Conservation (phyloP, 257 asterid species). For the Nicotiana attenuata region DNA sequence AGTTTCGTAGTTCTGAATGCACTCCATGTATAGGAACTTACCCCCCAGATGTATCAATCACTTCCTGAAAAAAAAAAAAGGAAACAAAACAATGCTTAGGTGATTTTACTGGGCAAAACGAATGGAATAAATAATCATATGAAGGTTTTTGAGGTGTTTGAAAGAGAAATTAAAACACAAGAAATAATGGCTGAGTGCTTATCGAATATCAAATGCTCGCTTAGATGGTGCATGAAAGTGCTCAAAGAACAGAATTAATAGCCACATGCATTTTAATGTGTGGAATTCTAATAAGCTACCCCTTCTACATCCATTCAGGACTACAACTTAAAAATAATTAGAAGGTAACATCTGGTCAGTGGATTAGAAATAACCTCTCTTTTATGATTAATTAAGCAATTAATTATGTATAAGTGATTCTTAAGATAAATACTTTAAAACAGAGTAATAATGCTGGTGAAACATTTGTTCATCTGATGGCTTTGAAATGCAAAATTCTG, state of each 20-base stretch:
- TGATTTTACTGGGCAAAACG: not conserved
- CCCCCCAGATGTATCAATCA: constrained; percentile 85
- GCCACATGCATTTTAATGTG: not conserved
- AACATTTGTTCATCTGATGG: not conserved
- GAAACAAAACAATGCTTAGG: not conserved
- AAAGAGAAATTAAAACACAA: not conserved
- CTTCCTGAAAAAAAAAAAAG: constrained; percentile 45
- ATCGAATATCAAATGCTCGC: not conserved
- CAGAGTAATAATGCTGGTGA: not conserved
- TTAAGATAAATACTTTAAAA: not conserved
- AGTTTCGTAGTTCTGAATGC: not conserved
- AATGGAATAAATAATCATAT: not conserved
- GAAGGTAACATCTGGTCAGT: not conserved
- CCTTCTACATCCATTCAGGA: not conserved
- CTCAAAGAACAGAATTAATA: not conserved
- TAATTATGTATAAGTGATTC: not conserved
- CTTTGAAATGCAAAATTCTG: not conserved
- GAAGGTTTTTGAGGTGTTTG: not conserved
- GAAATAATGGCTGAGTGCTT: not conserved
- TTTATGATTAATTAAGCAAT: no score
- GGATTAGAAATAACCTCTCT: not conserved
- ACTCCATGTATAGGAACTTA: constrained; percentile 25
- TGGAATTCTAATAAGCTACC: not conserved
- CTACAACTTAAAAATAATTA: not conserved
- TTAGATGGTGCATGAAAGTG: not conserved